Base-by-base conservation (phyloP, 257 asterid species). In the Plectranthus barbatus region DNA sequence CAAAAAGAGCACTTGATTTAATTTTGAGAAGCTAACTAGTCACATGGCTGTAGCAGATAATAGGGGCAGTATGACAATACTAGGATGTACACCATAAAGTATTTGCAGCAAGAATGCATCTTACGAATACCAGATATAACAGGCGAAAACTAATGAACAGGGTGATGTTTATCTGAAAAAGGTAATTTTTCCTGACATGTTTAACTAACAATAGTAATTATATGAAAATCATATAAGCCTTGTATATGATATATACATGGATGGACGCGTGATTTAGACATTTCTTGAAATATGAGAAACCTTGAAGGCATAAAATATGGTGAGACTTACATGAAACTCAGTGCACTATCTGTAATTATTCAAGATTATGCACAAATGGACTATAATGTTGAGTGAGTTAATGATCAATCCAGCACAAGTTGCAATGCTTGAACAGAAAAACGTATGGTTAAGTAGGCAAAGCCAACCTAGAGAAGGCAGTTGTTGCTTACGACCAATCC, bases 401-500 rank as follows among this genome's bases (percentile, higher is more conserved):
- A 15, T 7, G 19, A 23, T 0, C 1, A 64, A 40, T 15, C n/a
- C n/a, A n/a, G n/a, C n/a, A n/a, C n/a, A n/a, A n/a, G n/a, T n/a
- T n/a, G n/a, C n/a, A n/a, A n/a, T n/a, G n/a, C n/a, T n/a, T n/a
- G n/a, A 37, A 51, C 58, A 31, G 31, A 52, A 66, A 66, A 61
- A 42, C 62, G 15, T 9, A 69, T 13, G 24, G 23, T 20, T 33
- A 47, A 24, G 39, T 26, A 3, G 48, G 15, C 63, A 44, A 58
- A 34, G 42, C 18, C 40, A 76, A 87, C 94, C 91, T 50, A 74
- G 66, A 42, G 87, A 75, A 56, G 84, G 67, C 12, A 77, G 66
- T 53, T 77, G 88, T 46, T 77, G 86, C 70, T 83, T 87, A 36
- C 91, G 80, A 20, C 94, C 88, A 58, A 75, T 58, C 60, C 90